These are phyloP conservation scores for Botrytis paeoniae DNA, from an alignment of 2,329 filamentous ascomycete species.

Conservation along the genomic window DNA sequence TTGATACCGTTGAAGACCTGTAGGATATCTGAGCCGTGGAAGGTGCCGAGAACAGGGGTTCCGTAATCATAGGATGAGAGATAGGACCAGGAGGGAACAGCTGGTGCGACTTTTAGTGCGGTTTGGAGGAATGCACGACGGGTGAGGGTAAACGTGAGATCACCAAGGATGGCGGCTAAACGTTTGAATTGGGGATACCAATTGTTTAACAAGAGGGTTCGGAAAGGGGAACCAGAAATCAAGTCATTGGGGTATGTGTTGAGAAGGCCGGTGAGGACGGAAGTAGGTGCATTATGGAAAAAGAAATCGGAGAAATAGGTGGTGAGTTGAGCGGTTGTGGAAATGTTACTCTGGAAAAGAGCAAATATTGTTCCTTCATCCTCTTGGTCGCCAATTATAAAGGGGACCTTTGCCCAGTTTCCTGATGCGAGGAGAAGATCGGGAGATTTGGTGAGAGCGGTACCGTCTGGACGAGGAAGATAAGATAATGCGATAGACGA, in stretches of 20 bases:
- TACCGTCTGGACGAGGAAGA: constrained; percentile 70
- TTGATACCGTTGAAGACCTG: constrained; percentile 55
- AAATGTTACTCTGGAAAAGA: constrained; percentile 67
- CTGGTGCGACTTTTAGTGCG: constrained; percentile 47
- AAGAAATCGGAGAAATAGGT: constrained; percentile 59
- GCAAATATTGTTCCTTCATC: constrained; percentile 77
- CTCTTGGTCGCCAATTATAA: constrained; percentile 72
- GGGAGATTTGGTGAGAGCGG: constrained; percentile 58
- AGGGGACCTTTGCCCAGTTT: constrained; percentile 56
- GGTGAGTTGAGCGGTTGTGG: constrained; percentile 55
- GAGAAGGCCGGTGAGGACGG: constrained; percentile 55
- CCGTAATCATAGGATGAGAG: constrained; percentile 69
- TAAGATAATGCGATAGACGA: constrained; percentile 68
- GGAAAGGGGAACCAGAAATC: constrained; percentile 64
- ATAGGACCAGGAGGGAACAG: constrained; percentile 70
- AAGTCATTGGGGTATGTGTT: constrained; percentile 54
- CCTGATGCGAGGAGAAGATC: constrained; percentile 55
- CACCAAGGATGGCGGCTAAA: constrained; percentile 70
- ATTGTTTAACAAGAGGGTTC: constrained; percentile 65
- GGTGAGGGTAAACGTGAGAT: constrained; percentile 70
- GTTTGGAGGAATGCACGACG: constrained; percentile 60
- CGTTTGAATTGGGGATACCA: constrained; percentile 76
- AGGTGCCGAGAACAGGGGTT: constrained; percentile 70
- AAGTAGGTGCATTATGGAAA: constrained; percentile 55
- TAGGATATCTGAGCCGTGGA: constrained; percentile 68